These are phyloP conservation scores for Plasmodium fragile DNA, from an alignment of 169 alveolate species.

Conservation along the genomic window DNA sequence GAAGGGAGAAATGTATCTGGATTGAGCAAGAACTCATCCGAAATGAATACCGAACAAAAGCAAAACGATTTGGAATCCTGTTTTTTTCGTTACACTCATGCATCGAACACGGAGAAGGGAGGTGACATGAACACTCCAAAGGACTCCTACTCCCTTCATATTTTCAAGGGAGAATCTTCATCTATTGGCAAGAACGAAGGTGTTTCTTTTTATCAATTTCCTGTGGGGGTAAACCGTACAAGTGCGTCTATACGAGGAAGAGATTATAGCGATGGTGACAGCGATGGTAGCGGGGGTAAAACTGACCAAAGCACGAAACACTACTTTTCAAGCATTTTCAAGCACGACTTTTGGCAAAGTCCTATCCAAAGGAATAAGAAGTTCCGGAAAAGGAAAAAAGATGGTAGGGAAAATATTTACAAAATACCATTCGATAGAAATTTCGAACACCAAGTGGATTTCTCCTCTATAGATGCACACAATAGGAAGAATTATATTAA, in stretches of 20 bases:
- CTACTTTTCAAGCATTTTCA: neutral
- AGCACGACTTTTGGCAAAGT: neutral
- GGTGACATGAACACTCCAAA: neutral
- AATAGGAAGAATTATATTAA: neutral
- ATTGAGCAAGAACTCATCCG: neutral
- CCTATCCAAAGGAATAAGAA: neutral
- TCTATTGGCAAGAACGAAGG: neutral
- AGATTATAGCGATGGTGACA: neutral
- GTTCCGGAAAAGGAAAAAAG: neutral
- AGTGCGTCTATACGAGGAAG: neutral
- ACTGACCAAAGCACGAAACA: neutral
- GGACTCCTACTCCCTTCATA: neutral
- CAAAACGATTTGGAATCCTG: neutral
- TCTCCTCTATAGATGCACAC: neutral
- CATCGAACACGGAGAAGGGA: neutral
- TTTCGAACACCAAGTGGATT: neutral
- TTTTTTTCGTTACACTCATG: constrained; percentile 4
- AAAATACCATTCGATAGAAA: neutral
- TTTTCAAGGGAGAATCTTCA: neutral
- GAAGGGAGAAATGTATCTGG: neutral
- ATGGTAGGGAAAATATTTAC: constrained; percentile 11
- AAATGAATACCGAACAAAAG: neutral
- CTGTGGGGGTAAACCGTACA: neutral
- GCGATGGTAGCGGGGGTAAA: neutral
- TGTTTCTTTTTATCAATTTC: neutral